Percentiles rank a stretch among this genome's conserved stretches.
These are phyloP conservation scores for Metschnikowia koreensis DNA, from an alignment of 805 yeast genomes.

Conservation along the genomic window DNA sequence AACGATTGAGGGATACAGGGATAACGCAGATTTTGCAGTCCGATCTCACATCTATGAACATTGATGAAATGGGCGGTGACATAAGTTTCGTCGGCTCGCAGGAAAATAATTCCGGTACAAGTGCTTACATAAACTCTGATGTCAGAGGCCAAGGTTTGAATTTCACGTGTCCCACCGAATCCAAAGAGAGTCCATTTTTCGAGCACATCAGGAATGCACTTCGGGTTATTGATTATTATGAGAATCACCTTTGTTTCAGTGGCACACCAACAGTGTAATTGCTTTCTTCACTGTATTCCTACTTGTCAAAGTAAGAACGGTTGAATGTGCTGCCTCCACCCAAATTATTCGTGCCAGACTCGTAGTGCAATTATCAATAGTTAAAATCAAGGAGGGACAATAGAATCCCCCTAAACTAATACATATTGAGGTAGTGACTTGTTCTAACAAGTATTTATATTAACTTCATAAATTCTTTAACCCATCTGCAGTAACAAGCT, in stretches of 20 bases:
- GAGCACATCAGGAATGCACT: constrained; percentile 39
- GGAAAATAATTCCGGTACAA: background rate
- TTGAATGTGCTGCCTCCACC: no score
- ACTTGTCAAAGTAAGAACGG: background rate
- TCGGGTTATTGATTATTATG: constrained; percentile 37
- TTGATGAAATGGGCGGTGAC: constrained; percentile 3
- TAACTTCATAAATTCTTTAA: no score
- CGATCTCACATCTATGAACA: constrained; percentile 26
- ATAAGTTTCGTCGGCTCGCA: background rate
- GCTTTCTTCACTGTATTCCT: background rate
- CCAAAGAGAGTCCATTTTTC: constrained; percentile 30
- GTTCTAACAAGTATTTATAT: no score
- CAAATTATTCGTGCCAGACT: no score
- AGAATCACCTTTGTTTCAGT: constrained; percentile 8
- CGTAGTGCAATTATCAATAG: no score
- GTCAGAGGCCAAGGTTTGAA: background rate
- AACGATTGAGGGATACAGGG: constrained; percentile 31
- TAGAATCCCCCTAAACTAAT: no score
- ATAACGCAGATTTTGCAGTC: constrained; percentile 25
- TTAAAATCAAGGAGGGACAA: no score
- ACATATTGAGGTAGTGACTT: no score
- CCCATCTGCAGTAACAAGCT: no score
- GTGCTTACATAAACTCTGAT: background rate
- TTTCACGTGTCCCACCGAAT: constrained; percentile 16
- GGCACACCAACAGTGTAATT: background rate